These are phyloP conservation scores for Fusarium poae DNA, from an alignment of 2,329 filamentous ascomycete genomes.

Conservation along the genomic window DNA sequence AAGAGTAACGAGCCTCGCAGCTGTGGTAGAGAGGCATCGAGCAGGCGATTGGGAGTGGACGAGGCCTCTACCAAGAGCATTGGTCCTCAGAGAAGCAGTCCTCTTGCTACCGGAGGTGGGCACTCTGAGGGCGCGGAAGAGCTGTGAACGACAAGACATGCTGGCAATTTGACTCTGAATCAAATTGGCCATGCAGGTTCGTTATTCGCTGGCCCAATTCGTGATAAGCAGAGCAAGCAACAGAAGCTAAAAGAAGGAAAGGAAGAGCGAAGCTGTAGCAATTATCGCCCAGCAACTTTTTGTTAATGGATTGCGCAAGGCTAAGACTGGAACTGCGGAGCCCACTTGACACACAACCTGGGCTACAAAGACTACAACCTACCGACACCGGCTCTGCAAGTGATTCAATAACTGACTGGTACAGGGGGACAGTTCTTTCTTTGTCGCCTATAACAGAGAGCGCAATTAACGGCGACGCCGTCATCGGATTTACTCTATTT, in stretches of 20 bases:
- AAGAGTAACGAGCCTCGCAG: slow-evolving; percentile 47
- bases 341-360: slow-evolving; percentile 15
- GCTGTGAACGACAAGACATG: slow-evolving; percentile 48
- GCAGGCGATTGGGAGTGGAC: slow-evolving; percentile 15
- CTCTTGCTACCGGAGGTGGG: slow-evolving; percentile 34
- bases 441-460: background rate
- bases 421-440: background rate
- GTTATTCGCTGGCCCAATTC: slow-evolving; percentile 3
- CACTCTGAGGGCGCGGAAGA: slow-evolving; percentile 46
- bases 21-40: slow-evolving; percentile 51
- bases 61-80: slow-evolving; percentile 19
- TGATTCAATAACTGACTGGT: background rate
- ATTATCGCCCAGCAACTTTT: slow-evolving; percentile 34
- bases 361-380: background rate
- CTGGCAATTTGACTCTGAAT: slow-evolving; percentile 16
- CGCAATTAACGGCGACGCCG: slow-evolving; percentile 1
- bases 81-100: slow-evolving; percentile 28
- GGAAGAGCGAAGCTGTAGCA: slow-evolving; percentile 11
- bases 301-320: slow-evolving; percentile 21
- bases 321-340: slow-evolving; percentile 36
- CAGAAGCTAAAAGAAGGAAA: background rate
- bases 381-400: slow-evolving; percentile 18
- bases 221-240: background rate
- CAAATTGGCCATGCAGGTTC: slow-evolving; percentile 24
- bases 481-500: slow-evolving; percentile 8